Evolutionary conservation across 148 eudicot genomes (phyloP).

Genomic region (Amaranthus palmeri): DNA sequence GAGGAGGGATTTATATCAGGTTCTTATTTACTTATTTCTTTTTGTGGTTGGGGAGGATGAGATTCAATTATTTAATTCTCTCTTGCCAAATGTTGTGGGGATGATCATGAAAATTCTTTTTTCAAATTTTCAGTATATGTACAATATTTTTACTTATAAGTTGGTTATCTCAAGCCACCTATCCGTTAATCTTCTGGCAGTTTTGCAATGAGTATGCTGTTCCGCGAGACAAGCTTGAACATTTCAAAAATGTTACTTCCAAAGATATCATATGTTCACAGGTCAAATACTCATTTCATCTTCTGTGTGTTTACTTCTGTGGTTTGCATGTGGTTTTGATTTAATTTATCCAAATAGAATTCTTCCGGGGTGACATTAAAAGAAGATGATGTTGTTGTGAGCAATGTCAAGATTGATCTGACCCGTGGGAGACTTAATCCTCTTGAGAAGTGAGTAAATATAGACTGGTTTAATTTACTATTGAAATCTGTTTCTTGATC

Average conservation of each 20-base stretch:
- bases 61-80: background rate
- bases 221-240: slow-evolving; percentile 68
- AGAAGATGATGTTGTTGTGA: slow-evolving; percentile 71
- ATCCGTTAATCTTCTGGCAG: slow-evolving; percentile 31
- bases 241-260: slow-evolving; percentile 62
- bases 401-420: slow-evolving; percentile 77
- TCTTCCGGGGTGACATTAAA: slow-evolving; percentile 45
- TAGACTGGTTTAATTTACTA: background rate
- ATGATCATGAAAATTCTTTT: background rate
- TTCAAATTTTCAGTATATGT: background rate
- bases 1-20: slow-evolving; percentile 67
- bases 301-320: background rate
- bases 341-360: slow-evolving; percentile 33
- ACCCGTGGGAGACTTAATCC: slow-evolving; percentile 74
- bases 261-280: slow-evolving; percentile 83
- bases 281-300: slow-evolving; percentile 31
- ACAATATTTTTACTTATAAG: background rate
- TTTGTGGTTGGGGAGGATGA: no score
- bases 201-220: slow-evolving; percentile 88
- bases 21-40: background rate
- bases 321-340: background rate
- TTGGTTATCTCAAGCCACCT: background rate
- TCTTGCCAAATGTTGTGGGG: background rate
- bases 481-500: background rate
- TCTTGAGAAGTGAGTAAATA: slow-evolving; percentile 53